phyloP scores from a whole-genome alignment of 164 flowering plant genomes.

The Stephania cephalantha region DNA sequence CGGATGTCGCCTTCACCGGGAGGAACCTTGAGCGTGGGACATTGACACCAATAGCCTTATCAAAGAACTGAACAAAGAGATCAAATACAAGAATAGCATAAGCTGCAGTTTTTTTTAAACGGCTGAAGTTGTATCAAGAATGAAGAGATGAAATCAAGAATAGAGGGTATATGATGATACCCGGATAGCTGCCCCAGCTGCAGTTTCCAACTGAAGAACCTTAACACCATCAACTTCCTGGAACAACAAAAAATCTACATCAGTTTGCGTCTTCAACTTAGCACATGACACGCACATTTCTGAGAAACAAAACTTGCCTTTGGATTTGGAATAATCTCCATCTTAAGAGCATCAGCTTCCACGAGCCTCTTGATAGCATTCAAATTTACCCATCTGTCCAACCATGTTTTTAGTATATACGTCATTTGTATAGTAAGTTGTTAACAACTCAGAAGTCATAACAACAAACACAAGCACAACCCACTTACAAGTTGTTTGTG shows the following conservation, averaged over 20 bases:
- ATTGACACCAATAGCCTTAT: conserved; percentile 85
- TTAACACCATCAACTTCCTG: conserved; percentile 93
- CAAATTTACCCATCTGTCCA: conserved; percentile 90
- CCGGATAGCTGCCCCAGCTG: conserved; percentile 98
- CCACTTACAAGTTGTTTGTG: conserved; percentile 80
- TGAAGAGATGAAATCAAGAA: not conserved
- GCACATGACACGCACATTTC: not conserved
- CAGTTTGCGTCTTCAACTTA: not conserved
- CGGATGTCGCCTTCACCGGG: conserved; percentile 97
- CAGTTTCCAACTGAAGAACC: conserved; percentile 97
- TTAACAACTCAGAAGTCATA: not conserved
- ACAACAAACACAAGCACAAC: conserved; percentile 4
- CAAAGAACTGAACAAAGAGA: conserved; percentile 63
- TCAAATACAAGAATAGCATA: conserved; percentile 4
- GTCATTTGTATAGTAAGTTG: not conserved
- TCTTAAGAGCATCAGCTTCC: conserved; percentile 81
- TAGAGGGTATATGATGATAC: conserved; percentile 27
- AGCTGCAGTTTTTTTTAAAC: not conserved
- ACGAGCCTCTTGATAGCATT: conserved; percentile 91
- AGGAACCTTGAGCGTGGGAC: conserved; percentile 97
- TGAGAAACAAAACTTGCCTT: conserved; percentile 40
- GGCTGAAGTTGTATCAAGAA: conserved; percentile 1
- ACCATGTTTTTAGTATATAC: conserved; percentile 13
- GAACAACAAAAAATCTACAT: conserved; percentile 13
- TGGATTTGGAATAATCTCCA: conserved; percentile 98